Base-by-base conservation (phyloP, 495 filamentous ascomycete species). In the Margaritispora aquatica region DNA sequence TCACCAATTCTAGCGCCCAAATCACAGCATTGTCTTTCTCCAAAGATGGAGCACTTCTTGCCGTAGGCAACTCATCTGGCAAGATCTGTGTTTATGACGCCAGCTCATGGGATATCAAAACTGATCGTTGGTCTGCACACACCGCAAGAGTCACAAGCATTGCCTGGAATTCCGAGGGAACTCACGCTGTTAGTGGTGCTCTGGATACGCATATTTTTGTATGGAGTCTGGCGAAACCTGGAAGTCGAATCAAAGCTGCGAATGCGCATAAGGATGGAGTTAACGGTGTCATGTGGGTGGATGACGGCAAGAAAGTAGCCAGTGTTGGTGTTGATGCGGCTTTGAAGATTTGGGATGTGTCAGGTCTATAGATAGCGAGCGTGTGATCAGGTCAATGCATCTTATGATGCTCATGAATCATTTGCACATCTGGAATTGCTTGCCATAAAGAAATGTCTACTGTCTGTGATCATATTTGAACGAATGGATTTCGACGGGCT, bases 241-340 rank as follows among this genome's bases (percentile, higher is more conserved):
- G 89, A 24, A 86, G 84, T 67, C 81, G 92, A 67, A 75, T 93
- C 54, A 91, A 90, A 71, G 83, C 83, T 36, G 70, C 79, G 26
- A 90, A 95, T 68, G 90, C 92, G 49, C 94, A 98, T 70, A 96
- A 96, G 74, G 94, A 97, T 58, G 94, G 94, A 1, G 90, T 98
- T 8, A 89, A 87, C 64, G 92, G 88, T 2, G 92, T 97, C 4
- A 81, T 76, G 9, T 98, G 94, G 95, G 79, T 89, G 19, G 81
- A 81, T 8, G 82, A 76, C 22, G 76, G 74, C n/a, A 72, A 74
- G n/a, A 89, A 80, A 73, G 79, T 97, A 27, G 82, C 87, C 1
- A 93, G 86, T 62, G 82, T 81, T 24, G 94, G 94, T 11, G 89
- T 86, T 1, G 94, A 98, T 80, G 92, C 89, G 46, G 84, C 88